Percentiles rank a stretch among this genome's conserved stretches.
Conservation (phyloP, 2,329 filamentous ascomycete genomes). For the Lasiodiplodia citricola region DNA sequence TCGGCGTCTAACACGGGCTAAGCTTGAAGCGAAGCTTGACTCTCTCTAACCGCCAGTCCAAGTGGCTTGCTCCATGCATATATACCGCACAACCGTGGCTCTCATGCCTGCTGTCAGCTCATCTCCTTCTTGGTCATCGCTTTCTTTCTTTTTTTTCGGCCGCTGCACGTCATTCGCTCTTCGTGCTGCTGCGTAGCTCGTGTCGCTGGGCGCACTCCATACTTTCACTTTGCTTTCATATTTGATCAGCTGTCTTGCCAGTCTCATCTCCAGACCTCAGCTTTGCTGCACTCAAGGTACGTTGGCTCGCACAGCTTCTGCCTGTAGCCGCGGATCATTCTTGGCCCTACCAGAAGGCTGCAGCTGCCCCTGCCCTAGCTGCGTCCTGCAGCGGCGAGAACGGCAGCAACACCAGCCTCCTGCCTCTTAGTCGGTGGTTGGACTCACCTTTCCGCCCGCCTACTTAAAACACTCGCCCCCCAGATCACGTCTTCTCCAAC, state of each 20-base stretch:
- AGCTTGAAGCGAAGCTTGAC: conserved; percentile 18
- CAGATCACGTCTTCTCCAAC: background rate
- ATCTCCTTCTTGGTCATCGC: background rate
- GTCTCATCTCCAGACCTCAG: background rate
- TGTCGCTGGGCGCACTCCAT: background rate
- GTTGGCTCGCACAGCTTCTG: background rate
- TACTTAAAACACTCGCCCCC: background rate
- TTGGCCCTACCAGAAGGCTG: conserved; percentile 19
- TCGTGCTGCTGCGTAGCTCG: background rate
- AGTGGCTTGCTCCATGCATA: conserved; percentile 4
- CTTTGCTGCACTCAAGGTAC: conserved; percentile 1
- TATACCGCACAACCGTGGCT: background rate
- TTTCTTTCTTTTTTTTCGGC: background rate
- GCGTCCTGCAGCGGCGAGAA: background rate
- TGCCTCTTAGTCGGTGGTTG: background rate
- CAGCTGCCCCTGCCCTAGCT: conserved; percentile 8
- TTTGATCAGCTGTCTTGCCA: background rate
- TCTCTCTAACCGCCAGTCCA: conserved; percentile 10
- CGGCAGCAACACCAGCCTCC: conserved; percentile 8
- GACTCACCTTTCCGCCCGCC: background rate
- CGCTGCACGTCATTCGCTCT: background rate
- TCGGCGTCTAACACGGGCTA: background rate
- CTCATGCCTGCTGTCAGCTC: background rate
- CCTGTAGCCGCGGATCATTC: background rate
- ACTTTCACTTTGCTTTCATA: background rate